Evolutionary conservation across 2,329 filamentous ascomycete genomes (phyloP).

Genomic region (Penicillium sp.): DNA sequence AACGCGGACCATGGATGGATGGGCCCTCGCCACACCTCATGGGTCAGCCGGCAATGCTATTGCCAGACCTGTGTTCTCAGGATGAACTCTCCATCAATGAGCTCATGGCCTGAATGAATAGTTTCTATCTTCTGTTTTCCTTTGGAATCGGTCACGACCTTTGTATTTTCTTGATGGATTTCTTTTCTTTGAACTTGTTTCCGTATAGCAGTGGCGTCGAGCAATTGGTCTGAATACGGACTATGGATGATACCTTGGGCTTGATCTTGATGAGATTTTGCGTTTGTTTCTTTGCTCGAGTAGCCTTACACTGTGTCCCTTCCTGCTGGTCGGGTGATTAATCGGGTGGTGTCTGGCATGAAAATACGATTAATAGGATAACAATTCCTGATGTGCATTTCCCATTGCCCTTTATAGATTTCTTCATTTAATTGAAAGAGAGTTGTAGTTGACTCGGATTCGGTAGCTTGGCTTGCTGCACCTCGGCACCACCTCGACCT

Average conservation of each 20-base stretch:
- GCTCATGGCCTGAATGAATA: slow-evolving; percentile 26
- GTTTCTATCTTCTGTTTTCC: slow-evolving; percentile 3
- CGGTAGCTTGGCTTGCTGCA: background rate
- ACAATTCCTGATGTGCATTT: background rate
- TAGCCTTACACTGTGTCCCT: background rate
- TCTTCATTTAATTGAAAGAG: background rate
- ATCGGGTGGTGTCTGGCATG: background rate
- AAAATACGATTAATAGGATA: background rate
- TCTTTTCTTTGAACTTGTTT: slow-evolving; percentile 13
- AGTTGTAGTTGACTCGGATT: background rate
- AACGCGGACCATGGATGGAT: slow-evolving; percentile 75
- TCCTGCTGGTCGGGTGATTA: slow-evolving; percentile 10
- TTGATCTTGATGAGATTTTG: slow-evolving; percentile 1
- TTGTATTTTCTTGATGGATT: slow-evolving; percentile 11
- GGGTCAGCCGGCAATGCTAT: slow-evolving; percentile 31
- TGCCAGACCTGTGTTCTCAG: slow-evolving; percentile 28
- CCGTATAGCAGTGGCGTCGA: slow-evolving; percentile 22
- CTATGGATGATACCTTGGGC: slow-evolving; percentile 21
- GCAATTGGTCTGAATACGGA: slow-evolving; percentile 17
- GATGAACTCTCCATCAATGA: slow-evolving; percentile 36
- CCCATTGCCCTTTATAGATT: background rate
- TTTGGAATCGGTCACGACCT: slow-evolving; percentile 1
- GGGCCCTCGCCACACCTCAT: slow-evolving; percentile 29
- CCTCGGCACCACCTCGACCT: background rate
- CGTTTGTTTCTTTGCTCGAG: background rate